phyloP scores from a whole-genome alignment of 495 filamentous ascomycete genomes.

The Annulohypoxylon maeteangense region DNA sequence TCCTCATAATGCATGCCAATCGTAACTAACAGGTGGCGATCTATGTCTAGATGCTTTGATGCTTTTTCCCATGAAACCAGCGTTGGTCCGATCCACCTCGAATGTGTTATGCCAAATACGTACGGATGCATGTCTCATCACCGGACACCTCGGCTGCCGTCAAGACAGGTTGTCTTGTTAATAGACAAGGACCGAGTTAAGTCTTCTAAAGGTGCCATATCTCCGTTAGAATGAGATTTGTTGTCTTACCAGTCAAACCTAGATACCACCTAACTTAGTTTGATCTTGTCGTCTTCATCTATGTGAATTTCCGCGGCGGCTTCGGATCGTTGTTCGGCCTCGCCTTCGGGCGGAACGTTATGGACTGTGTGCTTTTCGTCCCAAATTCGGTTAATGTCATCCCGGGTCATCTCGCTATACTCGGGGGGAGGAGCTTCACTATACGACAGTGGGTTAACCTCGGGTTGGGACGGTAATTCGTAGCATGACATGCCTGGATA shows the following conservation, averaged over 20 bases:
- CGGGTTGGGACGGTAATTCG: constrained; percentile 26
- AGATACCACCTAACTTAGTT: constrained; percentile 26
- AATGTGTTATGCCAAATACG: not conserved
- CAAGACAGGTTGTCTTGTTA: not conserved
- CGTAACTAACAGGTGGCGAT: constrained; percentile 6
- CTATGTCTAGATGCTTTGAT: constrained; percentile 18
- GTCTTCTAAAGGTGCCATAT: not conserved
- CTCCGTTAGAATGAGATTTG: not conserved
- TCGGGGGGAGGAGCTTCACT: constrained; percentile 25
- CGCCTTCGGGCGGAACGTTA: constrained; percentile 49
- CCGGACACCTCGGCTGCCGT: not conserved
- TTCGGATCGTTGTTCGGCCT: constrained; percentile 45
- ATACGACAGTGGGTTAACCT: constrained; percentile 33
- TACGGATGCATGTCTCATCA: constrained; percentile 6
- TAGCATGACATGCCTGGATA: constrained; percentile 44
- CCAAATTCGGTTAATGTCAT: constrained; percentile 46
- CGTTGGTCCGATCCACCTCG: not conserved
- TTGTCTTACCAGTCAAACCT: not conserved
- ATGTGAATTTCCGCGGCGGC: constrained; percentile 61
- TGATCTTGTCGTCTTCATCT: constrained; percentile 49
- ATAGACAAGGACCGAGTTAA: not conserved
- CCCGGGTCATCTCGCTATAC: constrained; percentile 32
- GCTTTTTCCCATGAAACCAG: constrained; percentile 22
- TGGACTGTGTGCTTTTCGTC: constrained; percentile 46
- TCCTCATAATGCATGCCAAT: constrained; percentile 15